These are phyloP conservation scores for Euphorbia tirucalli DNA, from an alignment of 345 rosid species.

Conservation along the genomic window DNA sequence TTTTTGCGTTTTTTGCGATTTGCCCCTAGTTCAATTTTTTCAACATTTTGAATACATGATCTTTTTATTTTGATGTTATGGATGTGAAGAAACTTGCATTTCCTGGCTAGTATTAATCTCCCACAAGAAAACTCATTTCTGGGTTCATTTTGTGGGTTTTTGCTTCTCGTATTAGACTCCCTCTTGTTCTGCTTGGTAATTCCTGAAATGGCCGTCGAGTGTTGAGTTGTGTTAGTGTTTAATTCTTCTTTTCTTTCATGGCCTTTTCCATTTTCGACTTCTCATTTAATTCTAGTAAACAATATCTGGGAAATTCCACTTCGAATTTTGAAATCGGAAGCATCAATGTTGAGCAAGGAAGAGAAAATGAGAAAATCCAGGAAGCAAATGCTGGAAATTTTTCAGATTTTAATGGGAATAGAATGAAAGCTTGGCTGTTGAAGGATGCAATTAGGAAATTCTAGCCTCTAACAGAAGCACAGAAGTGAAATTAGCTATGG, in stretches of 20 bases:
- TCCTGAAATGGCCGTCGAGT: slow-evolving; percentile 33
- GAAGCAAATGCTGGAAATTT: slow-evolving; percentile 16
- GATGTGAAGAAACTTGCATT: slow-evolving; percentile 40
- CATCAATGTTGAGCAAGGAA: slow-evolving; percentile 17
- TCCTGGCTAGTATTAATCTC: slow-evolving; percentile 43
- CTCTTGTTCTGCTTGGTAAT: no score
- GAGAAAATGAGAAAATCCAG: slow-evolving; percentile 21
- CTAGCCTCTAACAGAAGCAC: slow-evolving; percentile 11
- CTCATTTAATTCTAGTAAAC: neutral
- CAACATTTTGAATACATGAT: no score
- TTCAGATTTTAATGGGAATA: slow-evolving; percentile 2
- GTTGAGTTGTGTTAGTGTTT: slow-evolving; percentile 26
- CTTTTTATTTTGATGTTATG: no score
- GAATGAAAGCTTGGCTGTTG: slow-evolving; percentile 25
- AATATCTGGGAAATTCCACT: slow-evolving; percentile 23
- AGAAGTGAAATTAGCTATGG: slow-evolving; percentile 13
- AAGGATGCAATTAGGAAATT: slow-evolving; percentile 12
- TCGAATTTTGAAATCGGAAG: slow-evolving; percentile 22
- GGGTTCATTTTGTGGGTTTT: slow-evolving; percentile 50
- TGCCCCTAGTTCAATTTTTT: no score
- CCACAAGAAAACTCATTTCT: slow-evolving; percentile 41
- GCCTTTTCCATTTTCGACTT: slow-evolving; percentile 28
- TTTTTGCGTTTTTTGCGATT: no score
- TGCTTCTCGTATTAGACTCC: slow-evolving; percentile 41
- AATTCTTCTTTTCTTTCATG: slow-evolving; percentile 31